These are phyloP conservation scores for Epichloe elymi DNA, from an alignment of 2,329 filamentous ascomycete species.

Conservation along the genomic window DNA sequence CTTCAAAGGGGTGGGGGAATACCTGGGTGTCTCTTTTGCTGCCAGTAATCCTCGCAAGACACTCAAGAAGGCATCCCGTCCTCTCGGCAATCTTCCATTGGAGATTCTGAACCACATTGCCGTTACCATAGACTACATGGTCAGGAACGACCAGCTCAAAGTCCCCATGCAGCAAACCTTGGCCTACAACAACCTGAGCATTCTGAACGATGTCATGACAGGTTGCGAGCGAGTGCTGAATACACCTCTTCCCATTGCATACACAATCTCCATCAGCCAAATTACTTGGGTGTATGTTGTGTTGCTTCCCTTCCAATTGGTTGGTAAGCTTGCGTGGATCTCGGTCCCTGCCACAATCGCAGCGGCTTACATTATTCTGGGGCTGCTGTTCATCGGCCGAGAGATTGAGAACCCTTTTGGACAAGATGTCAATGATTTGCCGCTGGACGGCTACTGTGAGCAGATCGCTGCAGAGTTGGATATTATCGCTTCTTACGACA, in stretches of 20 bases:
- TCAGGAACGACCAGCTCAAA: slow-evolving; percentile 40
- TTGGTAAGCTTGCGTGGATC: slow-evolving; percentile 50
- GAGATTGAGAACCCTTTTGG: slow-evolving; percentile 83
- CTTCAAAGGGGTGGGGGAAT: slow-evolving; percentile 59
- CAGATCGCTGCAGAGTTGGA: slow-evolving; percentile 64
- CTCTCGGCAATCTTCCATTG: slow-evolving; percentile 70
- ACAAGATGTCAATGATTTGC: slow-evolving; percentile 69
- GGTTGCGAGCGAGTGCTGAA: slow-evolving; percentile 67
- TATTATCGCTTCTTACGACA: slow-evolving; percentile 46
- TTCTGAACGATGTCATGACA: slow-evolving; percentile 59
- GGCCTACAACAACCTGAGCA: slow-evolving; percentile 45
- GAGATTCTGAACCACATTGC: slow-evolving; percentile 66
- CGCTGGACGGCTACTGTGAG: slow-evolving; percentile 62
- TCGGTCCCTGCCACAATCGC: slow-evolving; percentile 64
- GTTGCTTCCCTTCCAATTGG: slow-evolving; percentile 70
- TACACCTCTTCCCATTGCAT: slow-evolving; percentile 71
- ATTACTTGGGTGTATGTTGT: slow-evolving; percentile 79
- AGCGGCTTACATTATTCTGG: slow-evolving; percentile 72
- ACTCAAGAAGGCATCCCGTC: slow-evolving; percentile 58
- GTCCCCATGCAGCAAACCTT: slow-evolving; percentile 46
- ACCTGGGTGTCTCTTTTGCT: slow-evolving; percentile 64
- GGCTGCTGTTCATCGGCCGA: slow-evolving; percentile 58
- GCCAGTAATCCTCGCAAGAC: slow-evolving; percentile 65
- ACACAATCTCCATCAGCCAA: slow-evolving; percentile 72
- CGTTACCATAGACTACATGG: slow-evolving; percentile 49